Conservation (phyloP, 768 basidiomycete genomes). For the Pleurotus salmoneostramineus region DNA sequence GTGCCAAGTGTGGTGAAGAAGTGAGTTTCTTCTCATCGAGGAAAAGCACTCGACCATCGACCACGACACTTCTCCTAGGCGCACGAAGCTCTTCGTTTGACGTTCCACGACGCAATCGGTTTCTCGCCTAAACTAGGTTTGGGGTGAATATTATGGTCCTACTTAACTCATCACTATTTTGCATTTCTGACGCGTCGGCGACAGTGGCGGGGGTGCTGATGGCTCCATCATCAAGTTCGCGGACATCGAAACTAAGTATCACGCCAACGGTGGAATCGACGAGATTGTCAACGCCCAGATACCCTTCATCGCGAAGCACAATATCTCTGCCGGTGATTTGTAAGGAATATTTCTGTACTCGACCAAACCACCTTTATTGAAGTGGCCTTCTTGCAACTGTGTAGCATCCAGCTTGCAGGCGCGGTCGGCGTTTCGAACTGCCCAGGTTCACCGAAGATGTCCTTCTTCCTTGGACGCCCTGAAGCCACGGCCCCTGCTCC, state of each 20-base stretch:
- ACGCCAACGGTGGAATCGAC: slow-evolving; percentile 40
- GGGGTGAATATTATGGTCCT: slow-evolving; percentile 20
- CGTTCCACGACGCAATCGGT: slow-evolving; percentile 42
- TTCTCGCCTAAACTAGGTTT: slow-evolving; percentile 24
- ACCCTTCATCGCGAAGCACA: slow-evolving; percentile 28
- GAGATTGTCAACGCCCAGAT: slow-evolving; percentile 33
- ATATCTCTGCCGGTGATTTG: slow-evolving; percentile 34
- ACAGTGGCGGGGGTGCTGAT: slow-evolving; percentile 41
- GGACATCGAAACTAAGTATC: slow-evolving; percentile 35
- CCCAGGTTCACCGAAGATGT: slow-evolving; percentile 27
- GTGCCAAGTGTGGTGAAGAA: slow-evolving; percentile 25
- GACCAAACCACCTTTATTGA: neutral
- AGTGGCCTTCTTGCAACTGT: neutral
- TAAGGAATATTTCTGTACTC: slow-evolving; percentile 10
- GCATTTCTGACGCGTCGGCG: neutral
- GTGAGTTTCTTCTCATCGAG: slow-evolving; percentile 6
- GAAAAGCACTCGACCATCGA: too few species aligned
- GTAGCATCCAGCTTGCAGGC: slow-evolving; percentile 32
- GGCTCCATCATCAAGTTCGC: slow-evolving; percentile 46
- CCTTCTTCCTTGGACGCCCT: slow-evolving; percentile 23
- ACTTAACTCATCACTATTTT: neutral
- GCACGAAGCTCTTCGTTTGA: slow-evolving; percentile 27
- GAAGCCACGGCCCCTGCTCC: slow-evolving; percentile 12
- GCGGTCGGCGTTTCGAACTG: slow-evolving; percentile 29
- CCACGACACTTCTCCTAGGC: slow-evolving; percentile 9